Base-by-base conservation (phyloP, 2,329 filamentous ascomycete genomes). In the Metarhizium robertsii region DNA sequence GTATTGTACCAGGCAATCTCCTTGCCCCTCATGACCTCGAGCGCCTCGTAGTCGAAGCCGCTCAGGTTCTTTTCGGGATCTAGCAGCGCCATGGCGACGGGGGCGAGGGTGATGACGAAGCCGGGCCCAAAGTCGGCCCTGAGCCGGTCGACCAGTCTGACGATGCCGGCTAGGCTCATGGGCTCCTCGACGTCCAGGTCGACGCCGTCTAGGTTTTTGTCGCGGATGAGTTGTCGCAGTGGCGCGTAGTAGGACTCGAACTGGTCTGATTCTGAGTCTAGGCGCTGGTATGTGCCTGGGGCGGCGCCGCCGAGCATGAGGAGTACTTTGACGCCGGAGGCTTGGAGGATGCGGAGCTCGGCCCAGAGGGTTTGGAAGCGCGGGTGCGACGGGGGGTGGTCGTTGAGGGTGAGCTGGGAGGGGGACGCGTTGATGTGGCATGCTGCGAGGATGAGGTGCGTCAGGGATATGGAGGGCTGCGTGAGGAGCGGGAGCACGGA, bases 241-340 rank as follows among this genome's bases (percentile, higher is more conserved):
- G 88, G 88, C 0, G 64, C 65, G 66, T 95, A 95, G 72, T 87
- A 90, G 16, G 73, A 68, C 70, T 95, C 87, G 65, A 95, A 95
- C 29, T 76, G 73, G 53, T 78, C 66, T 49, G 67, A 67, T 55
- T 86, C 66, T 49, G 67, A 67, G 55, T 86, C 81, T 3, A 85
- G 78, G 0, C 77, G 77, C 50, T 58, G 30, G 55, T 81, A 96
- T 13, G 84, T 87, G 11, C 91, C 92, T 57, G 80, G 79, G 0
- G 90, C 90, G 2, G 91, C 90, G 16, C 92, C 92, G 43, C 92
- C 92, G 2, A 96, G 76, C 88, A 96, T 94, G 54, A 83, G 89
- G 67, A 95, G 78, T 13, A 96, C 83, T 63, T 87, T 90, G 59
- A 96, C 78, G 46, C 90, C 90, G 6, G 79, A 78, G 2, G 79